These are phyloP conservation scores for Trypanosoma vivax DNA, from an alignment of 208 protist genomes.

Conservation along the genomic window DNA sequence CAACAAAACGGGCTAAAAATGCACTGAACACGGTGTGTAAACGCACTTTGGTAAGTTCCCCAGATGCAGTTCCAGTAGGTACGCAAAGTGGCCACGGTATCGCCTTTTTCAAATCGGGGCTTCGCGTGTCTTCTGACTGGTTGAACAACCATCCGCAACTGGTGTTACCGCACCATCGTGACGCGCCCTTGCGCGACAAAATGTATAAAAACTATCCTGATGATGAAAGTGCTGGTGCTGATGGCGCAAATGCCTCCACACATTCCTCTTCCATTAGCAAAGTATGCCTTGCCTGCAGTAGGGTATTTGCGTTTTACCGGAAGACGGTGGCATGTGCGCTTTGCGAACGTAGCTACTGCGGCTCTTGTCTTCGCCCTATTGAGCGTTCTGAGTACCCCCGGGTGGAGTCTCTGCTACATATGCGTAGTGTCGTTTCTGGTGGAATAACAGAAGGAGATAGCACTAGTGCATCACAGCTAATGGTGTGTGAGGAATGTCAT, in stretches of 20 bases:
- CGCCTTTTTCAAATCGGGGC: conserved; percentile 60
- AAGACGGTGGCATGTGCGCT: conserved; percentile 47
- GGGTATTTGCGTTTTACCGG: conserved; percentile 71
- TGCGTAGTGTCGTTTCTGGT: background rate
- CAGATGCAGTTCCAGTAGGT: conserved; percentile 21
- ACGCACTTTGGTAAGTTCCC: conserved; percentile 10
- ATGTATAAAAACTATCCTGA: conserved; percentile 6
- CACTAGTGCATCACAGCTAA: conserved; percentile 26
- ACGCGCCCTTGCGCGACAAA: conserved; percentile 46
- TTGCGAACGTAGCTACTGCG: conserved; percentile 55
- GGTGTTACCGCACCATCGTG: conserved; percentile 47
- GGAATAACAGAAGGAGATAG: background rate
- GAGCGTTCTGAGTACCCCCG: conserved; percentile 26
- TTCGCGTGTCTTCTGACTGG: conserved; percentile 44
- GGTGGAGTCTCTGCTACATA: conserved; percentile 23
- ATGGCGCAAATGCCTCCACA: background rate
- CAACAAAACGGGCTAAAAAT: background rate
- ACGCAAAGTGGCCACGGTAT: conserved; percentile 27
- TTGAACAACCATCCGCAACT: conserved; percentile 50
- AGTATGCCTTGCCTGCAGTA: conserved; percentile 51
- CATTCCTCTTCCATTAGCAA: background rate
- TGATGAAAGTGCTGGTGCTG: background rate
- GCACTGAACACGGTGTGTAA: background rate
- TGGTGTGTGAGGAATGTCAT: conserved; percentile 64
- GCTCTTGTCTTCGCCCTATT: conserved; percentile 50